Evolutionary conservation across 139 green algal species (phyloP), one percentile per base, ranked within the genome.

Genomic region (Chlamydomonas applanata): DNA sequence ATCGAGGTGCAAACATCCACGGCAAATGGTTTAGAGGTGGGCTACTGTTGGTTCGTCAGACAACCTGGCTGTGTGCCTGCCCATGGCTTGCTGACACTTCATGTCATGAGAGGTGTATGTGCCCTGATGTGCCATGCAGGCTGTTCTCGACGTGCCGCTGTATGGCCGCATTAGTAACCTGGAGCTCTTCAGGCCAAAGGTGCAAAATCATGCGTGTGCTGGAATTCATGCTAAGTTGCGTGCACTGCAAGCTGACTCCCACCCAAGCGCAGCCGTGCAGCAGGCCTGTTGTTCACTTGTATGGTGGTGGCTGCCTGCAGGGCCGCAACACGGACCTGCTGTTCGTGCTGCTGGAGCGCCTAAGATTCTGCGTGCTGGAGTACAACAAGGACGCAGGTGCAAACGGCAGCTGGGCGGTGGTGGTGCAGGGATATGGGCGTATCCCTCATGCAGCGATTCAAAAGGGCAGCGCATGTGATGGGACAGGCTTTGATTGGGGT

Each of bases 331-430:
- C 91, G 59, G 91, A 97, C 69, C 66, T 95, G 56, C 79, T 99
- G n/a, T 96, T 99, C 71, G 60, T 99, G 5, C 78, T 90, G 2
- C 97, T 94, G 17, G 95, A 99, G 86, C 86, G 90, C n/a, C 91
- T 94, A 85, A 91, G 94, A 77, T 96, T 98, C 78, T 96, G 85
- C 56, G 83, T 99, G 19, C 77, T 99, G 40, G 84, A 91, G 59
- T 99, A 87, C 52, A 86, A 96, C 72, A 32, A 83, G 3, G 79
- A 61, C 1, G 84, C 80, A 56, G 85, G 84, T 91, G 54, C 33
- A 71, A 25, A 5, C 0, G 25, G 2, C n/a, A 45, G 4, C 29
- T 27, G 22, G 24, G 44, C 13, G 56, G 35, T 19, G 64, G 5
- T 34, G 9, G 29, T 5, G 13, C 45, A 24, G 45, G 45, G n/a